These are phyloP conservation scores for Fraxinus paxiana DNA, from an alignment of 305 asterid species.

Conservation along the genomic window DNA sequence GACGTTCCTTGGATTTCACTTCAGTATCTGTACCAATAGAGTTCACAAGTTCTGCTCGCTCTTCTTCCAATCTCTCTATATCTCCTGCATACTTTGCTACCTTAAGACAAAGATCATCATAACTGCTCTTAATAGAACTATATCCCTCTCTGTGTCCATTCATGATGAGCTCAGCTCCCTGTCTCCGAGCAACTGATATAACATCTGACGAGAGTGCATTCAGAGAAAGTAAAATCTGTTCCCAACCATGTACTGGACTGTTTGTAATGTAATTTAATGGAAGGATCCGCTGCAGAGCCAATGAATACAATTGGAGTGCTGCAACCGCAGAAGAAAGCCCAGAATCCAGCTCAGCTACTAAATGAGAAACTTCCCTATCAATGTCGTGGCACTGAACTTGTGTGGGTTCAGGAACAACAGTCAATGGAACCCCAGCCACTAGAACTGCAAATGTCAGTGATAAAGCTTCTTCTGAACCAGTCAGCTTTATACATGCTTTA, in stretches of 20 bases:
- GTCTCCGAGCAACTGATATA: conserved; percentile 62
- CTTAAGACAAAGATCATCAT: conserved; percentile 76
- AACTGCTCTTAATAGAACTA: conserved; percentile 53
- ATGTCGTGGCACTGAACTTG: conserved; percentile 88
- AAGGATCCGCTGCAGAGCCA: conserved; percentile 81
- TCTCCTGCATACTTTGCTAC: conserved; percentile 65
- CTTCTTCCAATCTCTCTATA: conserved; percentile 80
- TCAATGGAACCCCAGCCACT: conserved; percentile 86
- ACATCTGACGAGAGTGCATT: conserved; percentile 69
- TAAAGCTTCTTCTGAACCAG: conserved; percentile 67
- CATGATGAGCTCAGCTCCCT: conserved; percentile 71
- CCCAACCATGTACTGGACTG: conserved; percentile 94
- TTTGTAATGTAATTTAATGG: conserved; percentile 85
- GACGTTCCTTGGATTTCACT: conserved; percentile 66
- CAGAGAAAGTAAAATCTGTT: conserved; percentile 69
- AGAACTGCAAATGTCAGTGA: conserved; percentile 82
- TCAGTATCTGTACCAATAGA: conserved; percentile 77
- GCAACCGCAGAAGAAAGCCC: conserved; percentile 84
- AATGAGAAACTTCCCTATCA: conserved; percentile 82
- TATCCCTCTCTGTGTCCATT: conserved; percentile 43
- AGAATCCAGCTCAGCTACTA: conserved; percentile 65
- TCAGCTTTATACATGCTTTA: conserved; percentile 46
- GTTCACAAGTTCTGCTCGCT: conserved; percentile 54
- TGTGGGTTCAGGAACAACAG: conserved; percentile 98
- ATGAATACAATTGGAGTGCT: conserved; percentile 74